Evolutionary conservation across 257 asterid genomes (phyloP).

Genomic region (Solanum neorickii): DNA sequence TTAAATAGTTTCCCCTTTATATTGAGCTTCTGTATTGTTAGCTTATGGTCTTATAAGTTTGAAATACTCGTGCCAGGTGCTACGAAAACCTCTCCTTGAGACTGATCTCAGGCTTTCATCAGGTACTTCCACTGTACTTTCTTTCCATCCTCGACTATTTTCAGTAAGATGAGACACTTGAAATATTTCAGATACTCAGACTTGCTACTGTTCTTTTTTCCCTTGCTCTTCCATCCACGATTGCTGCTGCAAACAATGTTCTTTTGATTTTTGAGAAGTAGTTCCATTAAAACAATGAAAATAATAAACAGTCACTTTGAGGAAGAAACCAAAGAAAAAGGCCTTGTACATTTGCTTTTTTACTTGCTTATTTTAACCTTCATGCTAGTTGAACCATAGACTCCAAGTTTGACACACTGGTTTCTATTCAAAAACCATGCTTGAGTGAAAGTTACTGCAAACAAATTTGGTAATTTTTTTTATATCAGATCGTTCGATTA

Average conservation of each 20-base stretch:
- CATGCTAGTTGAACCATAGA: not conserved
- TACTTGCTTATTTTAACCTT: not conserved
- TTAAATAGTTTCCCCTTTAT: not conserved
- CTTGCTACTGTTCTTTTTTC: not conserved
- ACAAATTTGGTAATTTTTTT: not conserved
- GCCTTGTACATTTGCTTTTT: not conserved
- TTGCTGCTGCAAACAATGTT: not conserved
- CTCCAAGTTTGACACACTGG: not conserved
- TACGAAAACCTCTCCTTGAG: constrained; percentile 59
- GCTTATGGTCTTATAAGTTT: not conserved
- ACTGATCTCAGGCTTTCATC: constrained; percentile 87
- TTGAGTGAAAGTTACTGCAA: not conserved
- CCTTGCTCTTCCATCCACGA: not conserved
- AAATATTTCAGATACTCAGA: not conserved
- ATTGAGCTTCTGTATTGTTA: not conserved
- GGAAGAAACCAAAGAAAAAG: not conserved
- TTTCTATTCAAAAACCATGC: not conserved
- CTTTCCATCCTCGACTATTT: not conserved
- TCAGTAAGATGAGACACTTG: not conserved
- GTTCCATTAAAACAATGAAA: not conserved
- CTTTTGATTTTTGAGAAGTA: not conserved
- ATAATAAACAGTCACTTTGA: not conserved
- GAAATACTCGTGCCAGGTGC: constrained; percentile 48
- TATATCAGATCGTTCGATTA: not conserved
- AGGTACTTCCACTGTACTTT: constrained; percentile 29